Evolutionary conservation across 2,329 filamentous ascomycete species (phyloP).

Genomic region (Paecilomyces fulvus): DNA sequence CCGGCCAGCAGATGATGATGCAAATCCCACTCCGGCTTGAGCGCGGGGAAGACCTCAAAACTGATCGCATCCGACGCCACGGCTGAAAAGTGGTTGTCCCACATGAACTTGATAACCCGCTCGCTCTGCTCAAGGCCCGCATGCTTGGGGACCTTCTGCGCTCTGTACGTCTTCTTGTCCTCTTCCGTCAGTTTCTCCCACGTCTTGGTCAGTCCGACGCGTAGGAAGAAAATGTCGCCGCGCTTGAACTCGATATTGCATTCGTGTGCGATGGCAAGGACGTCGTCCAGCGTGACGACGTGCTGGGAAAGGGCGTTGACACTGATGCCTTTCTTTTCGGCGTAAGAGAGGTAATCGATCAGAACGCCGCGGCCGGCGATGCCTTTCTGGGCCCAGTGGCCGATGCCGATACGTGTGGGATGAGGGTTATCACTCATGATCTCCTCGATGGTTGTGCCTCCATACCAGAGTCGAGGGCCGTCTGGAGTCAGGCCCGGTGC

Average conservation of each 20-base stretch:
- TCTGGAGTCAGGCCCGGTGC: slow-evolving; percentile 31
- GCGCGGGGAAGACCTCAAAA: slow-evolving; percentile 44
- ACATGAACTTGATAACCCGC: slow-evolving; percentile 47
- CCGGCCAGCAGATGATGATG: slow-evolving; percentile 30
- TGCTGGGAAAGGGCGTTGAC: slow-evolving; percentile 25
- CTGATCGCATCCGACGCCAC: slow-evolving; percentile 53
- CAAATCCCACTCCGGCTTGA: slow-evolving; percentile 25
- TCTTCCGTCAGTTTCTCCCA: slow-evolving; percentile 23
- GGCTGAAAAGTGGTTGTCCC: slow-evolving; percentile 51
- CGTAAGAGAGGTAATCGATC: slow-evolving; percentile 31
- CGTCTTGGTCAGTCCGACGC: slow-evolving; percentile 26
- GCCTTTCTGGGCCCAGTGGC: slow-evolving; percentile 29
- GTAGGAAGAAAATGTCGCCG: slow-evolving; percentile 33
- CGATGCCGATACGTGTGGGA: slow-evolving; percentile 28
- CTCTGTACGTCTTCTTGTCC: slow-evolving; percentile 21
- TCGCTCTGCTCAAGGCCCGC: slow-evolving; percentile 31
- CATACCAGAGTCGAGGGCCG: slow-evolving; percentile 22
- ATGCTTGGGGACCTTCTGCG: slow-evolving; percentile 23
- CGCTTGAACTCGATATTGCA: slow-evolving; percentile 26
- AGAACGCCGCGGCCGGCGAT: slow-evolving; percentile 34
- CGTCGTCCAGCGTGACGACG: slow-evolving; percentile 26
- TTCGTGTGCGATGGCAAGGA: slow-evolving; percentile 25
- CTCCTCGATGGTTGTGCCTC: slow-evolving; percentile 27
- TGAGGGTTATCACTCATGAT: slow-evolving; percentile 19
- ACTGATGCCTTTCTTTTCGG: slow-evolving; percentile 21